Conservation (phyloP, 2,329 filamentous ascomycete genomes). For the Clonostachys rosea region DNA sequence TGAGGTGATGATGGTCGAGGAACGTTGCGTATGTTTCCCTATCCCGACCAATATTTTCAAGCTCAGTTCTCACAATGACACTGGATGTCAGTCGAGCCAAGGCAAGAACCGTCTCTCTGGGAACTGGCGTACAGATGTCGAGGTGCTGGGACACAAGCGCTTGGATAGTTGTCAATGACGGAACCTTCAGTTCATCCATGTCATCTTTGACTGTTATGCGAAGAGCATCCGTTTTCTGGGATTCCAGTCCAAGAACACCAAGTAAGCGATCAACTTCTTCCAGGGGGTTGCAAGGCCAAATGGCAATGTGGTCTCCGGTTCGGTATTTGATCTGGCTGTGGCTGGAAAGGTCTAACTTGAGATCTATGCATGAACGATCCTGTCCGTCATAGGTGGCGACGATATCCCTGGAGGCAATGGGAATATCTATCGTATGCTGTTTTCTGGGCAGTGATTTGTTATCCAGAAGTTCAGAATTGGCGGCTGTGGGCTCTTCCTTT, state of each 20-base stretch:
- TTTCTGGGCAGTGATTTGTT: not conserved
- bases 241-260: slow-evolving; percentile 14
- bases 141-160: slow-evolving; percentile 33
- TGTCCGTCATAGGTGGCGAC: not conserved
- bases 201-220: slow-evolving; percentile 8
- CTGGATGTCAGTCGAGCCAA: slow-evolving; percentile 49
- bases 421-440: not conserved
- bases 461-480: not conserved
- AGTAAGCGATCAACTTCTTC: slow-evolving; percentile 23
- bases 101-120: slow-evolving; percentile 37
- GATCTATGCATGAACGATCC: not conserved
- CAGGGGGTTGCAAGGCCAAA: slow-evolving; percentile 30
- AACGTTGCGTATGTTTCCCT: not conserved
- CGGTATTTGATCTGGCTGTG: slow-evolving; percentile 22
- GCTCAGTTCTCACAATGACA: no score
- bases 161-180: slow-evolving; percentile 25
- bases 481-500: not conserved
- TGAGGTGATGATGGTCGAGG: slow-evolving; percentile 9
- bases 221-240: slow-evolving; percentile 10
- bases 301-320: slow-evolving; percentile 33
- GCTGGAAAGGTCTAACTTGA: slow-evolving; percentile 24
- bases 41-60: not conserved
- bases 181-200: slow-evolving; percentile 13
- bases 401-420: not conserved
- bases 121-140: slow-evolving; percentile 26